phyloP scores from a whole-genome alignment of 495 filamentous ascomycete genomes.

The Apiosordaria backusii region DNA sequence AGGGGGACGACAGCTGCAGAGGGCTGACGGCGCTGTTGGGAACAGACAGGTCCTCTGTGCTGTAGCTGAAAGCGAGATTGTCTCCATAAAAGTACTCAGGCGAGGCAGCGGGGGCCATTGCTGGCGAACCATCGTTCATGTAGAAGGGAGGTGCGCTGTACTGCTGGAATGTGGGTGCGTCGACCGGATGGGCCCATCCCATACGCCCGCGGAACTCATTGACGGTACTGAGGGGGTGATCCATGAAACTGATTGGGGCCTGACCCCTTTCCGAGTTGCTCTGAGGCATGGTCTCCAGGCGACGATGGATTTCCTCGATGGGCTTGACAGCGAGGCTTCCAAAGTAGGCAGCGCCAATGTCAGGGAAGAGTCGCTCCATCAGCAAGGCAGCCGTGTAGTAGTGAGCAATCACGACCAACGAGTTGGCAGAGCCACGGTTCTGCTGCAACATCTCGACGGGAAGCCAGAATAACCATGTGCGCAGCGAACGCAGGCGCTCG shows the following conservation, averaged over 20 bases:
- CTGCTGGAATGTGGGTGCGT: constrained; percentile 53
- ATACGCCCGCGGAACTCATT: constrained; percentile 57
- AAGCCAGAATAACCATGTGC: constrained; percentile 93
- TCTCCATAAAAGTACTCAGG: constrained; percentile 46
- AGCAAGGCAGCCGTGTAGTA: constrained; percentile 85
- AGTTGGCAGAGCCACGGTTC: constrained; percentile 55
- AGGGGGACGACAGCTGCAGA: constrained; percentile 48
- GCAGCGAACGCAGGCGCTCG: constrained; percentile 76
- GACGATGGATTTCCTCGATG: constrained; percentile 73
- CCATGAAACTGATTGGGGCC: constrained; percentile 55
- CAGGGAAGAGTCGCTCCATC: constrained; percentile 86
- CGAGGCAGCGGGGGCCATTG: constrained; percentile 37
- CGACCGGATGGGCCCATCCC: constrained; percentile 55
- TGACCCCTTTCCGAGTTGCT: constrained; percentile 42
- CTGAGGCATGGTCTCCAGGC: constrained; percentile 49
- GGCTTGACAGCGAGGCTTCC: constrained; percentile 70
- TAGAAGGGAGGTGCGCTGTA: constrained; percentile 47
- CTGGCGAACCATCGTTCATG: constrained; percentile 37
- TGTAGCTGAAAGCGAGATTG: constrained; percentile 54
- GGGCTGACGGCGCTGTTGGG: constrained; percentile 45
- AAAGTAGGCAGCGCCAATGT: constrained; percentile 83
- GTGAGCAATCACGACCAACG: constrained; percentile 79
- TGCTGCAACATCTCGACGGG: constrained; percentile 66
- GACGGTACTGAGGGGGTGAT: constrained; percentile 60
- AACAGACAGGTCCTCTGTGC: constrained; percentile 51